Base-by-base conservation (phyloP, 1,139 yeast species). In the Pichia norvegensis region DNA sequence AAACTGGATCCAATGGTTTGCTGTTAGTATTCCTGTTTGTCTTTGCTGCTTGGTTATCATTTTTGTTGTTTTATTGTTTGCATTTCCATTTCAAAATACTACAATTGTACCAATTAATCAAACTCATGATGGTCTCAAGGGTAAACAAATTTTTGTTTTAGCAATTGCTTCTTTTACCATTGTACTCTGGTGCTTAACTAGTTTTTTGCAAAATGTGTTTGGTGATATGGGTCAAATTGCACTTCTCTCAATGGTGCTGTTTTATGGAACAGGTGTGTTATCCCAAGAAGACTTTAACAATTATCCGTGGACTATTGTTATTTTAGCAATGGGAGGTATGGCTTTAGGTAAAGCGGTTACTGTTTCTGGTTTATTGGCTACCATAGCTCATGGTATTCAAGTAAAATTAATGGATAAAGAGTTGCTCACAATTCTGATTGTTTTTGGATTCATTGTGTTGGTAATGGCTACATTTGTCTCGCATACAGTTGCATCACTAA, bases 1-100 rank as follows among this genome's bases (percentile, higher is more conserved):
- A 3, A 85, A 95, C 16, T 90, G 97, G 97, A 82, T 85, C 14
- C 85, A 85, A 60, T 90, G 97, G 97, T 90, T 90, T 62, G 79
- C 82, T 14, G 79, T 90, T 42, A 79, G 95, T 0, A 68, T 88
- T 25, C 97, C 97, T 0, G 88, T 87, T 7, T 72, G 86, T 46
- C 60, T 77, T 27, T 60, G 84, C 43, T 74, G 82, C 17, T 68
- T 86, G 52, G 40, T 86, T 1, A 65, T 78, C 4, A 77, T 86
- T 46, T 90, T 96, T 94, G 55, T 77, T 23, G 74, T 84, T 53
- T 69, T 90, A 53, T 64, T 85, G 42, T 65, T 82, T 36, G 78
- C 87, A 2, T 85, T 85, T 65, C 79, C 83, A 43, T 74, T 85
- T 43, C 70, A 76, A 58, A 66, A 69, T 45, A 67, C 76, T 56